These are phyloP conservation scores for Septoria linicola DNA, from an alignment of 2,329 filamentous ascomycete genomes.

Conservation along the genomic window DNA sequence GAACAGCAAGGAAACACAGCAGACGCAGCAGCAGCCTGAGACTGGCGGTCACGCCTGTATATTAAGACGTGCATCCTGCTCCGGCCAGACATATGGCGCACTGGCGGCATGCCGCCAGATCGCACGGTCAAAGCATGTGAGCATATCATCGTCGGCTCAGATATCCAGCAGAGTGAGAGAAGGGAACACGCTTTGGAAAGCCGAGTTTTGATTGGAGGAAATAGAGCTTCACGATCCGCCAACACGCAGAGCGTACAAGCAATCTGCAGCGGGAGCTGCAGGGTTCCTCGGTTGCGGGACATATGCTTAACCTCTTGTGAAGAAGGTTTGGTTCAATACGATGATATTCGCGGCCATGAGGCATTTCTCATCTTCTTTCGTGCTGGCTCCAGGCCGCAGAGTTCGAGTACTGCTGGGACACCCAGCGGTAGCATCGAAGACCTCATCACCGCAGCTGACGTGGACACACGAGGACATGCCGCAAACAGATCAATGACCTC, in stretches of 20 bases:
- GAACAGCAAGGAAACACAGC: no score
- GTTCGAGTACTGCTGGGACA: no score
- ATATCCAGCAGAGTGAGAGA: neutral
- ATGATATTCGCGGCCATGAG: neutral
- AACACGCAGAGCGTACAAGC: neutral
- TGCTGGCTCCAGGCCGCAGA: neutral
- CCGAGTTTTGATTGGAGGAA: neutral
- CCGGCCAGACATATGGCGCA: neutral
- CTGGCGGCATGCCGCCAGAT: slow-evolving; percentile 4
- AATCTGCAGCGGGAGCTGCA: neutral
- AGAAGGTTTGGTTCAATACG: neutral
- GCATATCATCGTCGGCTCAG: neutral
- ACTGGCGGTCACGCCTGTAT: neutral
- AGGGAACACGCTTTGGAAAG: slow-evolving; percentile 1
- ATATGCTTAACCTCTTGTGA: neutral
- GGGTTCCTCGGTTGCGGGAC: neutral
- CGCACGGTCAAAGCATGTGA: slow-evolving; percentile 6
- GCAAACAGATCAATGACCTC: no score
- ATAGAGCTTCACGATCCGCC: neutral
- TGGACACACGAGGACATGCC: neutral
- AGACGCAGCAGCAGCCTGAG: neutral
- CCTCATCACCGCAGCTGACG: neutral
- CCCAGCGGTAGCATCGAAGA: no score
- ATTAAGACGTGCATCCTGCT: neutral
- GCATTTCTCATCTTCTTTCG: neutral